Evolutionary conservation across 2,329 filamentous ascomycete genomes (phyloP), one percentile per base, ranked within the genome.

Genomic region (Hysterium pulicare): DNA sequence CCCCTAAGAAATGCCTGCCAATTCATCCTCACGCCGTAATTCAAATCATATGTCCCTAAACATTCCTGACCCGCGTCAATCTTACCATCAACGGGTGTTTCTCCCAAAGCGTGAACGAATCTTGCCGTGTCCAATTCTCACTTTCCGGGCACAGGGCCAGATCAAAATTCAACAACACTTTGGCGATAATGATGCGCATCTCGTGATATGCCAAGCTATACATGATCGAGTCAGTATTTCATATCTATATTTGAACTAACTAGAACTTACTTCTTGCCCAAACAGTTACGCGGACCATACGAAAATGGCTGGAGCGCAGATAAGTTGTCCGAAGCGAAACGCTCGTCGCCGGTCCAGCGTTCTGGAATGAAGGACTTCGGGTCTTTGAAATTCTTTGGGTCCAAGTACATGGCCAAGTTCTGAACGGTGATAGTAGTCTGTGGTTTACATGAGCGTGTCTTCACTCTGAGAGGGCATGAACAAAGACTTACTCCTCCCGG

Each of bases 271-370:
- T 66, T 65, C 48, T 64, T 66, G 3, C 63, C 64, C 16, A 68
- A 30, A 36, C 64, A 68, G 32, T 67, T 59, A 23, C 72, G 55
- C 0, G 69, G 59, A 0, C 73, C 74, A 23, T 67, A 57, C 1
- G 64, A 68, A 49, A 77, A 77, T 1, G 72, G 58, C 20, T 73
- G 66, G 10, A 72, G 44, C n/a, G 57, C 69, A 4, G 50, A 54
- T 33, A 56, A 59, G 19, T 64, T 51, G 26, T 67, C 62, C 11
- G 49, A 46, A 0, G 45, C 51, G 15, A 53, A 68, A 4, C 42
- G 47, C 13, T 44, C 34, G 28, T 47, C 48, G 0, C 53, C 55
- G 3, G 69, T 40, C 70, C 71, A 74, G 17, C 71, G 55, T 41
- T 73, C 66, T 3, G 71, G 71, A 4, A 58, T 45, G 41, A 70